Evolutionary conservation across 129 eudicot species (phyloP).

Genomic region (Saussurea involucrata): DNA sequence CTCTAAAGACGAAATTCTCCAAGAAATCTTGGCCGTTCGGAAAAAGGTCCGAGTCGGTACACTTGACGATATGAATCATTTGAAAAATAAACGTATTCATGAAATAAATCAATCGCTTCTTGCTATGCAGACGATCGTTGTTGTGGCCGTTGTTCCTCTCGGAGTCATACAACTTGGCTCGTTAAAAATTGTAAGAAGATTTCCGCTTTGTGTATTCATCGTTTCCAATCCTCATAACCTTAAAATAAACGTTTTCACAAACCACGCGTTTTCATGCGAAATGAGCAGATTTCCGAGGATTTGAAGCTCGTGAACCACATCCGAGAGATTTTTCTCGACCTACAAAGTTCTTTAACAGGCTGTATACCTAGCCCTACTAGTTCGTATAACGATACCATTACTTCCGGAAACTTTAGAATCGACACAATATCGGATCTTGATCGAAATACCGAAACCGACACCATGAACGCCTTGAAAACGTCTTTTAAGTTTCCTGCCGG

Average conservation of each 20-base stretch:
- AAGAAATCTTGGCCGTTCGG: too few relatives aligned
- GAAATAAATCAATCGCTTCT: neutral
- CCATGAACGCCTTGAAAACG: conserved; percentile 23
- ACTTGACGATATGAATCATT: too few relatives aligned
- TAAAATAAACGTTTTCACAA: too few relatives aligned
- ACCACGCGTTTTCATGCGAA: neutral
- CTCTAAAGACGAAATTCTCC: too few relatives aligned
- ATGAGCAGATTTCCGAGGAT: conserved; percentile 63
- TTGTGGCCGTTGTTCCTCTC: conserved; percentile 75
- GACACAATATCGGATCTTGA: conserved; percentile 21
- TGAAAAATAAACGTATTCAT: neutral
- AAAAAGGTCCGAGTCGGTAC: too few relatives aligned
- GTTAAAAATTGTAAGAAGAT: conserved; percentile 49
- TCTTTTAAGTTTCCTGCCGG: conserved; percentile 64
- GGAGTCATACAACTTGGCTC: conserved; percentile 98
- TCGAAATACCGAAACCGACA: conserved; percentile 27
- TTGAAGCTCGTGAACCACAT: conserved; percentile 58
- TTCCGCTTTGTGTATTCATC: neutral
- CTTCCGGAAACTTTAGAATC: conserved; percentile 20
- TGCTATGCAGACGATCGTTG: conserved; percentile 73
- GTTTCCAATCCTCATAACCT: neutral
- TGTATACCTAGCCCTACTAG: conserved; percentile 18
- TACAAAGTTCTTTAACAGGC: conserved; percentile 43
- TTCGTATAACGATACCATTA: conserved; percentile 25
- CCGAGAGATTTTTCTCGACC: conserved; percentile 42